Evolutionary conservation across 306 rosid genomes (phyloP).

Genomic region (Lablab purpureus): DNA sequence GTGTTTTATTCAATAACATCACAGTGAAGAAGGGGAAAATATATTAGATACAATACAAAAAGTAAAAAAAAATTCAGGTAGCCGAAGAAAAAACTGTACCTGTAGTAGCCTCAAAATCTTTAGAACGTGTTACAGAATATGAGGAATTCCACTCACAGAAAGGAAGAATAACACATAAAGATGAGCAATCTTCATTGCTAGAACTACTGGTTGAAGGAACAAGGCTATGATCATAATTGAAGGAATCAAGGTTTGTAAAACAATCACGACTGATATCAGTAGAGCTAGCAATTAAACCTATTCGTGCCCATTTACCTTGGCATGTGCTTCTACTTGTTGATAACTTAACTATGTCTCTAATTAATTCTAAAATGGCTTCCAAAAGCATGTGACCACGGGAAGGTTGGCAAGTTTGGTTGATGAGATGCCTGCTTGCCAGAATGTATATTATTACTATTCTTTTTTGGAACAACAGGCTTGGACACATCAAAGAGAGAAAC

Average conservation of each 20-base stretch:
- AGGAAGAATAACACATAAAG: slow-evolving; percentile 54
- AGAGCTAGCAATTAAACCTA: slow-evolving; percentile 56
- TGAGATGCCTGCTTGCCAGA: slow-evolving; percentile 72
- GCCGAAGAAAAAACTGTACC: slow-evolving; percentile 53
- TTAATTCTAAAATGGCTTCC: slow-evolving; percentile 73
- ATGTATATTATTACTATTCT: slow-evolving; percentile 65
- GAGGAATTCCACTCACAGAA: slow-evolving; percentile 53
- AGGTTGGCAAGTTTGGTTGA: slow-evolving; percentile 74
- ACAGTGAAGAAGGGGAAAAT: neutral
- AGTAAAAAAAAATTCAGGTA: slow-evolving; percentile 24
- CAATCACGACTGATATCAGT: slow-evolving; percentile 45
- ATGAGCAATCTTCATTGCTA: slow-evolving; percentile 44
- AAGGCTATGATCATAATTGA: slow-evolving; percentile 72
- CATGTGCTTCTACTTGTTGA: slow-evolving; percentile 75
- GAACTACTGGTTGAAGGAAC: slow-evolving; percentile 71
- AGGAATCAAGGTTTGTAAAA: slow-evolving; percentile 72
- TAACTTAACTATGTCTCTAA: slow-evolving; percentile 70
- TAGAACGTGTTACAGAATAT: slow-evolving; percentile 55
- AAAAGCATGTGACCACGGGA: slow-evolving; percentile 85
- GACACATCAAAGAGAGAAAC: slow-evolving; percentile 78
- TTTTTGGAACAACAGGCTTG: slow-evolving; percentile 63
- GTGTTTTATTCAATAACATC: neutral
- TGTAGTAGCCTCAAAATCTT: slow-evolving; percentile 50
- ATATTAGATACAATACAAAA: neutral
- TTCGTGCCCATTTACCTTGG: slow-evolving; percentile 82